Base-by-base conservation (phyloP, 2,329 filamentous ascomycete genomes). In the Podosphaera aphanis region DNA sequence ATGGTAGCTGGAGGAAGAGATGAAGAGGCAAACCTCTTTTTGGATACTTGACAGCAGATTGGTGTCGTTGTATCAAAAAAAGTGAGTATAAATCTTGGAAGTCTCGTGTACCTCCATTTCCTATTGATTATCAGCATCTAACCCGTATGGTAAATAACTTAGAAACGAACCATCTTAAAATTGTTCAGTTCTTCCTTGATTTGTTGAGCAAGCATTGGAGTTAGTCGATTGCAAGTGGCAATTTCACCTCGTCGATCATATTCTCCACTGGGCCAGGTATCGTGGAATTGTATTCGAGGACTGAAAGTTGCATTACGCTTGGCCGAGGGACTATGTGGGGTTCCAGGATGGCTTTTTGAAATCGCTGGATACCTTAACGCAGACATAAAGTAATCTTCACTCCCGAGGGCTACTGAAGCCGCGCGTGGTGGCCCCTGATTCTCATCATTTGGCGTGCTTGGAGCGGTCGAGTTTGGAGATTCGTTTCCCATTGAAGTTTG, bases 81-180 rank as follows among this genome's bases (percentile, higher is more conserved):
- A 98, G 72, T 98, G 90, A 56, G 90, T 98, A 70, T 98, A 94
- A 59, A 94, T 86, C 68, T 95, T 98, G 54, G 90, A 95, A 61
- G 80, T 83, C 65, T 95, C 90, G 63, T 98, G 90, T 57, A 98
- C 90, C 69, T 95, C 90, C 90, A 98, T 98, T 68, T 98, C 90
- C 90, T 95, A 50, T 38, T 2, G 15, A 5, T 38, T 38, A 19
- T 18, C 15, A 38, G 16, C 8, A 20, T 19, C 16, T 38, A 8
- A 5, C 8, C 8, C 8, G 4, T 38, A 5, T 3, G 5, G n/a
- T 18, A 38, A 11, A 38, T 5, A 13, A 5, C 40, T 2, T 21
- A 51, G 55, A 41, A 41, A 64, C 77, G 50, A 67, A 90, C 84
- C 90, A 98, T 98, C 64, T 98, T 98, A 71, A 98, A 98, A 55